Evolutionary conservation across 805 yeast genomes (phyloP).

Genomic region (Teunomyces atbi): DNA sequence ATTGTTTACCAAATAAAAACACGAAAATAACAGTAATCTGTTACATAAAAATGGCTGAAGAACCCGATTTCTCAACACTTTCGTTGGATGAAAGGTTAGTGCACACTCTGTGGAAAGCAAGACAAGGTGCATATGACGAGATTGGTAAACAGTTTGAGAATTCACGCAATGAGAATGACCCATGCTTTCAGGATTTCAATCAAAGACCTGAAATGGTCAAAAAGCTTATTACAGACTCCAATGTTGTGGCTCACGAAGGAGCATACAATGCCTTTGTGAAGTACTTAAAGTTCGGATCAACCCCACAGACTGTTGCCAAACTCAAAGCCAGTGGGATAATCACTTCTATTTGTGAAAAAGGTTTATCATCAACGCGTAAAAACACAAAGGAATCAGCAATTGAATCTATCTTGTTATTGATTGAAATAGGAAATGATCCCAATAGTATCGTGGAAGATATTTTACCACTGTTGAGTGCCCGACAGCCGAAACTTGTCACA

Average conservation of each 20-base stretch:
- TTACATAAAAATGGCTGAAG: constrained; percentile 30
- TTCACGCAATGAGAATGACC: constrained; percentile 56
- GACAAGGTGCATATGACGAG: constrained; percentile 77
- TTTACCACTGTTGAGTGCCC: constrained; percentile 57
- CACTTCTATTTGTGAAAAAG: constrained; percentile 72
- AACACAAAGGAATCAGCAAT: constrained; percentile 66
- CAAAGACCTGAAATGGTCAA: constrained; percentile 55
- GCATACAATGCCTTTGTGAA: constrained; percentile 60
- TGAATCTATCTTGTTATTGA: constrained; percentile 59
- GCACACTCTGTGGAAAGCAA: constrained; percentile 70
- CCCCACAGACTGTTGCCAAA: constrained; percentile 34
- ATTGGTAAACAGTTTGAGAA: constrained; percentile 48
- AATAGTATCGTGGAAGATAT: constrained; percentile 66
- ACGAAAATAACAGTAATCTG: neutral
- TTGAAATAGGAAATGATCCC: constrained; percentile 62
- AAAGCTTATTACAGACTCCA: constrained; percentile 67
- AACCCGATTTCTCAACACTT: constrained; percentile 59
- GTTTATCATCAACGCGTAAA: constrained; percentile 69
- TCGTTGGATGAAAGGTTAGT: constrained; percentile 65
- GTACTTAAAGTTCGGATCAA: constrained; percentile 57
- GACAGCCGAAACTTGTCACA: constrained; percentile 75
- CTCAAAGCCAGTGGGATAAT: constrained; percentile 44
- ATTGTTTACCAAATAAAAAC: constrained; percentile 2
- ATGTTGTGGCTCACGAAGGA: constrained; percentile 89
- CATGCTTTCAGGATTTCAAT: constrained; percentile 50